Evolutionary conservation across 345 rosid species (phyloP), one percentile per base, ranked within the genome.

Genomic region (Theobroma cacao): DNA sequence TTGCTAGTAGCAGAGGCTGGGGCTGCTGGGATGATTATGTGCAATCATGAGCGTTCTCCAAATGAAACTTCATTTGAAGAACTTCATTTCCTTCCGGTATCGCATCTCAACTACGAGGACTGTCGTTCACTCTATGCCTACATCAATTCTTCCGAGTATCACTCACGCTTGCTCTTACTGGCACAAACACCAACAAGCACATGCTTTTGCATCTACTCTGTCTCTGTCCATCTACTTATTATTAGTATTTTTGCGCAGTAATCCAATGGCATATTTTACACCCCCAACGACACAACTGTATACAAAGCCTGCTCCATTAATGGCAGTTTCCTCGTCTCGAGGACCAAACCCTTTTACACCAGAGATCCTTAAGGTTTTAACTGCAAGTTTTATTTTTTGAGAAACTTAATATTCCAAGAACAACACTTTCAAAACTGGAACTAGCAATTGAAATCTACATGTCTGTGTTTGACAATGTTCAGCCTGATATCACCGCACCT

Each of bases 401-500:
- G 9, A 0, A 2, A 2, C 1, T 3, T 1, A 52, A 52, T 52
- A 52, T 52, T 41, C 45, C 12, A 41, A 50, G 22, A 50, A 50
- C 63, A 24, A 22, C 31, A 24, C 22, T 26, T 58, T 7, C 17
- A 22, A 22, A 10, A 0, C 22, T 58, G 48, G 48, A 43, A 4
- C 7, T 43, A 11, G 7, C 5, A 43, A 5, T 43, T 43, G 48
- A 43, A 11, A 4, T 11, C 48, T 43, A 43, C 48, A 50, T 50
- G 20, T 50, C 55, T 50, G 0, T 50, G 0, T 58, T 5, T 38
- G 34, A 15, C 3, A 9, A 17, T 74, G 55, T 60, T 33, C 81
- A 89, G 85, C 98, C 98, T 50, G 98, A 93, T 75, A 84, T 94
- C 30, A 92, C 96, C 1, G 98, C 98, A 40, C 97, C 96, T 0